phyloP scores from a whole-genome alignment of 202 grass and related monocot species.

The Setaria italica region DNA sequence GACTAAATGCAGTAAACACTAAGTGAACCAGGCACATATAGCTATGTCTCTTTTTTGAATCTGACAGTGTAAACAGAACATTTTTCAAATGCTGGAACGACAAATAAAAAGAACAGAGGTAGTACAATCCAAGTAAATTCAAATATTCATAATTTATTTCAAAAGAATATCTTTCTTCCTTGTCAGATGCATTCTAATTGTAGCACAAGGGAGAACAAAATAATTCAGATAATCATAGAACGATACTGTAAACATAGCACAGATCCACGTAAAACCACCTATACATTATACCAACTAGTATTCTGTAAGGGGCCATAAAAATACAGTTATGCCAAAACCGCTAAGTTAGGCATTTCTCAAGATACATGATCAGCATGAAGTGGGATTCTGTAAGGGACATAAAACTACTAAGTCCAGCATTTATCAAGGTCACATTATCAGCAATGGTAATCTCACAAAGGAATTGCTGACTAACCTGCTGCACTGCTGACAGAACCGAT shows the following conservation, averaged over 20 bases:
- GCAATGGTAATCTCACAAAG: slow-evolving; percentile 14
- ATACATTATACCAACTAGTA: background rate
- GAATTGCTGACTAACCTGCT: slow-evolving; percentile 68
- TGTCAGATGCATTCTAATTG: background rate
- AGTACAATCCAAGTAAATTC: background rate
- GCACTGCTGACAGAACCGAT: slow-evolving; percentile 91
- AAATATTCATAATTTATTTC: slow-evolving; percentile 3
- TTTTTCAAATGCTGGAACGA: background rate
- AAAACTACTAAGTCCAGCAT: slow-evolving; percentile 6
- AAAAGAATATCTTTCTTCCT: background rate
- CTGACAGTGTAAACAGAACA: background rate
- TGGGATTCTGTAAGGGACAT: background rate
- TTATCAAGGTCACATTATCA: background rate
- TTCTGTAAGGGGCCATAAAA: background rate
- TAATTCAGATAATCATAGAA: slow-evolving; percentile 10
- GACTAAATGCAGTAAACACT: background rate
- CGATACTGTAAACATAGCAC: background rate
- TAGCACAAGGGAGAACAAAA: background rate
- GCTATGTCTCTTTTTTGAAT: background rate
- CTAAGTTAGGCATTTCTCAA: background rate
- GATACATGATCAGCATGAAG: slow-evolving; percentile 12
- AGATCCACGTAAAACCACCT: background rate
- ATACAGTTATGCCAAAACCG: background rate
- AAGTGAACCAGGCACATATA: background rate
- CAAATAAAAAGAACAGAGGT: background rate